Evolutionary conservation across 345 rosid species (phyloP), one percentile per base, ranked within the genome.

Genomic region (Sisymbrium altissimum): DNA sequence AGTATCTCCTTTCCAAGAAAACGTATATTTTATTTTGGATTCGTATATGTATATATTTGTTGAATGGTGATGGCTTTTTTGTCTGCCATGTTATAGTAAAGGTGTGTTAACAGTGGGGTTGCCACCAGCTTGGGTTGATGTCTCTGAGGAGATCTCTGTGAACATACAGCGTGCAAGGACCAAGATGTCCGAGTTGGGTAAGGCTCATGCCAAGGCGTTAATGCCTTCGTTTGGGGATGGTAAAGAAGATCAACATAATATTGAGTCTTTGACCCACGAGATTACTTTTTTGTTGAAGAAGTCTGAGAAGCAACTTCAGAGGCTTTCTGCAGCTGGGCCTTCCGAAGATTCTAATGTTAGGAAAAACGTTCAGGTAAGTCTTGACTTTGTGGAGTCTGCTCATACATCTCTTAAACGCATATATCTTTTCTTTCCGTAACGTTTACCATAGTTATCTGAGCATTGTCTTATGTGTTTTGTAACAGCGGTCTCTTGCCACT

Each of bases 181-280:
- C 10, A 91, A 84, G 82, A 89, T 88, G 97, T 80, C 68, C 1
- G 97, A 89, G 78, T 68, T 94, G 80, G 84, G 92, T 21, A 94
- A 84, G 80, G 92, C 96, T 81, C 96, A 91, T 77, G 89, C 95
- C 61, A 94, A 94, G 79, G 95, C 97, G 53, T 79, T 94, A 75
- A 92, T 94, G 99, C 99, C 99, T 27, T 94, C 99, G 1, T 92
- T 94, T 75, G 99, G 97, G 39, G 99, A 94, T 76, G 97, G 87
- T 77, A 91, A 85, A 84, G 99, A 91, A 78, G 97, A 89, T 79
- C 99, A 94, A 70, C 87, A 45, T 10, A 57, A 74, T 67, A 94
- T 94, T 38, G 97, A 94, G 86, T 66, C 77, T 80, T 89, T 94
- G 63, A 89, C 97, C 12, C 90, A 80, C 13, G 97, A 94, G 79